phyloP scores from a whole-genome alignment of 257 asterid species.

The Penstemon davidsonii region DNA sequence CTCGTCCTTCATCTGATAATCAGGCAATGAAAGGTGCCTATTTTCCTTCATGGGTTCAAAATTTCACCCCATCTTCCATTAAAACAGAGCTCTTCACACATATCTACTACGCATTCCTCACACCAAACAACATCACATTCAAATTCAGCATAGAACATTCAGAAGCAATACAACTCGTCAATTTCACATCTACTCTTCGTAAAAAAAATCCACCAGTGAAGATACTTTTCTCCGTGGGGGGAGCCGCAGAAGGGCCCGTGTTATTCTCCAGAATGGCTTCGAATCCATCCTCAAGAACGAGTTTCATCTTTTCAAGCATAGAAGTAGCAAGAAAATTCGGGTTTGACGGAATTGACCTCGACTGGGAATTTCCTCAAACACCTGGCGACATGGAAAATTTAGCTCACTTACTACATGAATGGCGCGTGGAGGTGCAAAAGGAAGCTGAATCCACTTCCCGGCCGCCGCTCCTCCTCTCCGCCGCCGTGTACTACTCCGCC shows the following conservation, averaged over 20 bases:
- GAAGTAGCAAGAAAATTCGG: conserved; percentile 56
- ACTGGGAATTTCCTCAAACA: conserved; percentile 72
- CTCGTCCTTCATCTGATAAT: conserved; percentile 25
- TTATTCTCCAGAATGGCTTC: conserved; percentile 58
- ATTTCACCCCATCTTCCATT: conserved; percentile 50
- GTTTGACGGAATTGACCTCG: conserved; percentile 79
- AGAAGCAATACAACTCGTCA: conserved; percentile 38
- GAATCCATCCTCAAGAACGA: conserved; percentile 28
- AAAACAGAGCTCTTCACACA: conserved; percentile 58
- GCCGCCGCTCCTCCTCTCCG: conserved; percentile 65
- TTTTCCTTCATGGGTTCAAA: conserved; percentile 58
- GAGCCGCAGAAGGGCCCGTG: conserved; percentile 44
- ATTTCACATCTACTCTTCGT: conserved; percentile 60
- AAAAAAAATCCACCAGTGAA: conserved; percentile 43
- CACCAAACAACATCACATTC: conserved; percentile 52
- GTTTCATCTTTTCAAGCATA: conserved; percentile 64
- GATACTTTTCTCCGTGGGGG: conserved; percentile 71
- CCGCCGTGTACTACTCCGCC: conserved; percentile 76
- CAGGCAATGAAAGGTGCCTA: conserved; percentile 59
- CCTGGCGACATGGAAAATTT: conserved; percentile 57
- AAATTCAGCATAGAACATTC: conserved; percentile 40
- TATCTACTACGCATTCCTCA: conserved; percentile 64
- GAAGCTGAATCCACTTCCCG: conserved; percentile 37
- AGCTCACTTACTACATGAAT: conserved; percentile 46
- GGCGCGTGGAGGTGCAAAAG: conserved; percentile 55